phyloP scores from a whole-genome alignment of 2,329 filamentous ascomycete species.

The Alternaria panax region DNA sequence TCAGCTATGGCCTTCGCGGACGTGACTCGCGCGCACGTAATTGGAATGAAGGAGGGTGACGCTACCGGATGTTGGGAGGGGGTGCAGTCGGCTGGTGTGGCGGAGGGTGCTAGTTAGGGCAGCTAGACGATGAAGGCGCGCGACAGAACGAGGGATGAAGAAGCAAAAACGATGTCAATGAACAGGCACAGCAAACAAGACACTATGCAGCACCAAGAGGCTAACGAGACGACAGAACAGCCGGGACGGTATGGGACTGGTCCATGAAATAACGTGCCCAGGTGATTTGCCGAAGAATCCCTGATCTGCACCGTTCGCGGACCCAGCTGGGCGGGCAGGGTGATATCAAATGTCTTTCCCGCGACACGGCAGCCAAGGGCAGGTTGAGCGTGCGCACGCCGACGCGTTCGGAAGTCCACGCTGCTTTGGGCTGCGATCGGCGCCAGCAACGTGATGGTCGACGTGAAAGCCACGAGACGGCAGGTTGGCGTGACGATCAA shows the following conservation, averaged over 20 bases:
- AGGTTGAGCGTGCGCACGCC: conserved; percentile 6
- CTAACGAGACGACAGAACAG: background rate
- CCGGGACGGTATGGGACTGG: conserved; percentile 10
- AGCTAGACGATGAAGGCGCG: background rate
- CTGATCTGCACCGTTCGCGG: conserved; percentile 18
- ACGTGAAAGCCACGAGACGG: conserved; percentile 11
- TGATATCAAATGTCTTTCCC: conserved; percentile 10
- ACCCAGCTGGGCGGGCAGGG: conserved; percentile 6
- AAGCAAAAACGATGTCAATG: conserved; percentile 7
- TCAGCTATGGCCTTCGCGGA: background rate
- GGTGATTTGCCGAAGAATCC: conserved; percentile 15
- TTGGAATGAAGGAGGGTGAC: conserved; percentile 9
- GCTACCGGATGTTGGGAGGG: conserved; percentile 19
- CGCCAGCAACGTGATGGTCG: conserved; percentile 1
- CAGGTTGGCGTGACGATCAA: conserved; percentile 12
- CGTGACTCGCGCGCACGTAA: conserved; percentile 7
- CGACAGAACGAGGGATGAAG: conserved; percentile 10
- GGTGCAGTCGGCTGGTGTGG: conserved; percentile 9
- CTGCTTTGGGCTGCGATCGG: conserved; percentile 11
- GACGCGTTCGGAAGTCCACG: background rate
- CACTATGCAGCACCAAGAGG: background rate
- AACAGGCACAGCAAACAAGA: background rate
- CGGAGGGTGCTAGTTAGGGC: background rate
- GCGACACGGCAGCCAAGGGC: conserved; percentile 14
- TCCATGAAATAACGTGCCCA: conserved; percentile 15